Conservation (phyloP, 495 filamentous ascomycete genomes). For the Podospora comata region DNA sequence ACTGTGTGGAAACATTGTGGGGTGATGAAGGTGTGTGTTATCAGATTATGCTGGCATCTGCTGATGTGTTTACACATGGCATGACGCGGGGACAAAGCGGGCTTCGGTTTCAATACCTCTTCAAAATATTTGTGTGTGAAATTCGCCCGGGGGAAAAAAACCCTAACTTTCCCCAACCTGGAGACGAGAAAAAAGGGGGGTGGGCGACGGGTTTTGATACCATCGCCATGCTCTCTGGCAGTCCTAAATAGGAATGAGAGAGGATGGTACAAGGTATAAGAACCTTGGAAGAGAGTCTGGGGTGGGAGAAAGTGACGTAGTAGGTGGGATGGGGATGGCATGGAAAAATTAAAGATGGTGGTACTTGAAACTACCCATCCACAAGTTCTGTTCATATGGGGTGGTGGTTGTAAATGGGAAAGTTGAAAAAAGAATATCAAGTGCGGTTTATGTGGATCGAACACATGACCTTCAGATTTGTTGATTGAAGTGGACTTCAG, state of each 20-base stretch:
- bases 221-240: background rate
- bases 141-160: background rate
- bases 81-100: background rate
- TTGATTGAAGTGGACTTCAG: constrained; percentile 12
- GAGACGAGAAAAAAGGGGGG: background rate
- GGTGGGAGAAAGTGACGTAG: background rate
- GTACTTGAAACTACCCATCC: background rate
- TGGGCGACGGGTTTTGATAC: background rate
- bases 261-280: background rate
- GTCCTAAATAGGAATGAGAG: background rate
- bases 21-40: background rate
- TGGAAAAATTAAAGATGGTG: background rate
- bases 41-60: background rate
- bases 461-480: constrained; percentile 13
- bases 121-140: too few species aligned
- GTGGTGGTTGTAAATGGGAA: background rate
- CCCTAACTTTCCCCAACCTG: background rate
- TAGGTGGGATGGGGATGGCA: background rate
- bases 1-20: background rate
- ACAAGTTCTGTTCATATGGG: background rate
- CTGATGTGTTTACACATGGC: background rate
- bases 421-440: constrained; percentile 6
- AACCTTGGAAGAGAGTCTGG: background rate
- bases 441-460: constrained; percentile 14
- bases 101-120: too few species aligned